phyloP scores from a whole-genome alignment of 306 rosid genomes.

The Prinsepia uniflora region DNA sequence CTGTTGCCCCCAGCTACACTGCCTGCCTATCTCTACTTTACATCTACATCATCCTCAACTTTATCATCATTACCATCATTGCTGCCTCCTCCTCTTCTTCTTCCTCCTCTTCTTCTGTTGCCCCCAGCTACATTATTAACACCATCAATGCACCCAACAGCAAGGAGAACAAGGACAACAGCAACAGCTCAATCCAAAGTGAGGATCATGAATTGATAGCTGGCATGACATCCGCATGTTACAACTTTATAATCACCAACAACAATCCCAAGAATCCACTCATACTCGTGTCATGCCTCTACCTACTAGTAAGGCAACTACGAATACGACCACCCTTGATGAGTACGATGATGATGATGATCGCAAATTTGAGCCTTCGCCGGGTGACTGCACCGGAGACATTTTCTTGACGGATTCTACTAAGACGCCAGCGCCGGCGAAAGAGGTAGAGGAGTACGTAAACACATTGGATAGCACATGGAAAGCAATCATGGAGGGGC shows the following conservation, averaged over 20 bases:
- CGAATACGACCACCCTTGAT: conserved; percentile 9
- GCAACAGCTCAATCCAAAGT: background rate
- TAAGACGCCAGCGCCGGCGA: conserved; percentile 5
- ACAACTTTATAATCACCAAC: background rate
- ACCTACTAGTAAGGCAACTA: background rate
- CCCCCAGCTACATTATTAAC: background rate
- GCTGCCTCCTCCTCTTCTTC: conserved; percentile 44
- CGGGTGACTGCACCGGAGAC: conserved; percentile 26
- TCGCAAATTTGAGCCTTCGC: conserved; percentile 18
- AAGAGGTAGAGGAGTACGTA: conserved; percentile 9
- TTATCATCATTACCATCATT: conserved; percentile 63
- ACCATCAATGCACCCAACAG: background rate
- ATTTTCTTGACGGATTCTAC: conserved; percentile 13
- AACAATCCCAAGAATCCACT: background rate
- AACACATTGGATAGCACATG: conserved; percentile 55
- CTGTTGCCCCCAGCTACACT: no score
- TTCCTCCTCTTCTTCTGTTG: background rate
- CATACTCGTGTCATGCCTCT: background rate
- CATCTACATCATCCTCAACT: conserved; percentile 57
- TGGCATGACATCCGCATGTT: conserved; percentile 17
- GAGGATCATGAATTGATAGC: conserved; percentile 12
- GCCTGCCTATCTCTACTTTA: conserved; percentile 53
- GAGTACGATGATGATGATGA: background rate
- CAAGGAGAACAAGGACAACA: background rate
- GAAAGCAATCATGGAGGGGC: conserved; percentile 47